Conservation (phyloP, 1,139 yeast genomes). For the Hansenula anomala region DNA sequence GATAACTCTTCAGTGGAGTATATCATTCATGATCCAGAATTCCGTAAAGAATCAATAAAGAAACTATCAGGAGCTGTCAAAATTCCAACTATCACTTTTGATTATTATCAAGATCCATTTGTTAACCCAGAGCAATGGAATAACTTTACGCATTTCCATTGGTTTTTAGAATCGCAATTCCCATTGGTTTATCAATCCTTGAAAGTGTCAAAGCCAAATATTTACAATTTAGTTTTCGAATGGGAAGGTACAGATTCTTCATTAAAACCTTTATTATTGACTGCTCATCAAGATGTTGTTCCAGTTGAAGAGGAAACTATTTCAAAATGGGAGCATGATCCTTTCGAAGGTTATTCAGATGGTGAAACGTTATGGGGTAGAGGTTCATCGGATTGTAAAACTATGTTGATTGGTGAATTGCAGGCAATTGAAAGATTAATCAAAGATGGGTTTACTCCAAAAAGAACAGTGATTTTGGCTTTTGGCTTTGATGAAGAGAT, state of each 20-base stretch:
- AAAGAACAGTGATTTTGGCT: constrained; percentile 52
- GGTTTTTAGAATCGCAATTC: constrained; percentile 48
- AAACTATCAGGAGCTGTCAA: constrained; percentile 48
- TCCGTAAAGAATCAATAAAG: constrained; percentile 34
- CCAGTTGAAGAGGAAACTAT: constrained; percentile 63
- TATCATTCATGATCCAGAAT: constrained; percentile 31
- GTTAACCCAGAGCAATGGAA: constrained; percentile 32
- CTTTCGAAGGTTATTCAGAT: constrained; percentile 63
- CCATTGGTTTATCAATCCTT: constrained; percentile 47
- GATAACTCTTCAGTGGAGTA: constrained; percentile 19
- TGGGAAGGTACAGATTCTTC: constrained; percentile 54
- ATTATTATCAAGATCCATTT: constrained; percentile 40
- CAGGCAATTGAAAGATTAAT: constrained; percentile 54
- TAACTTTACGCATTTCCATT: constrained; percentile 45
- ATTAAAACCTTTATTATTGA: constrained; percentile 60
- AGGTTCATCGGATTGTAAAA: constrained; percentile 62
- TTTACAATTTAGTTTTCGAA: constrained; percentile 58
- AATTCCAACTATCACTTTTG: constrained; percentile 58
- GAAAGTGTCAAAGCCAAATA: constrained; percentile 44
- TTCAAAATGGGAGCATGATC: constrained; percentile 59
- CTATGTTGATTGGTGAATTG: constrained; percentile 46
- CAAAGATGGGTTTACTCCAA: constrained; percentile 40
- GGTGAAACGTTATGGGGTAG: constrained; percentile 59
- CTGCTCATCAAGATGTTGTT: constrained; percentile 80
- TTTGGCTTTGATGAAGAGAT: constrained; percentile 76